Percentiles rank a stretch among this genome's conserved stretches.
phyloP scores from a whole-genome alignment of 2,329 filamentous ascomycete species.

The Monilinia laxa region DNA sequence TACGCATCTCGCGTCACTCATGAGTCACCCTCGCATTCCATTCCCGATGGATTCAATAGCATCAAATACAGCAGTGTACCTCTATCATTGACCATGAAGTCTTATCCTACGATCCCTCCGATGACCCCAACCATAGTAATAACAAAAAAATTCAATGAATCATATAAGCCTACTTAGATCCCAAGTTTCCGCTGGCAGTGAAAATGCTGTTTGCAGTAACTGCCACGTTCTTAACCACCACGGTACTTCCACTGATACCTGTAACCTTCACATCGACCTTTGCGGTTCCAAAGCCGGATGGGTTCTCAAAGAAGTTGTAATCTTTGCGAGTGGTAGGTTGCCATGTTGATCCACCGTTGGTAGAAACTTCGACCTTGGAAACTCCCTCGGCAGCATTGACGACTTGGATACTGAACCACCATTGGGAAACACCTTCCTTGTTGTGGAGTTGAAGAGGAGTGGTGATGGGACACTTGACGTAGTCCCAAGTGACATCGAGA shows the following conservation, averaged over 20 bases:
- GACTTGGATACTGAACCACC: slow-evolving; percentile 64
- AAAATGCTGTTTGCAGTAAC: slow-evolving; percentile 37
- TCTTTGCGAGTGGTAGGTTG: slow-evolving; percentile 51
- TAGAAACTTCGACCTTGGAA: slow-evolving; percentile 58
- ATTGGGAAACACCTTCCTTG: slow-evolving; percentile 51
- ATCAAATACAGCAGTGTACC: no score
- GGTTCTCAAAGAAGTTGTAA: slow-evolving; percentile 64
- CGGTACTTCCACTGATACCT: slow-evolving; percentile 49
- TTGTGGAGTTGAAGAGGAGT: slow-evolving; percentile 51
- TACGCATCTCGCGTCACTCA: no score
- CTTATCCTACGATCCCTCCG: no score
- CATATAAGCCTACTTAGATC: not conserved
- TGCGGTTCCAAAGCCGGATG: slow-evolving; percentile 55
- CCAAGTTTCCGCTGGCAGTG: slow-evolving; percentile 36
- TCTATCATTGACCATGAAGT: no score
- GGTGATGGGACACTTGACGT: slow-evolving; percentile 52
- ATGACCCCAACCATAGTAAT: not conserved
- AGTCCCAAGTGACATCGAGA: slow-evolving; percentile 51
- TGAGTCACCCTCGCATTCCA: no score
- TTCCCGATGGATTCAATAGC: no score
- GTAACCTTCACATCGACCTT: slow-evolving; percentile 58
- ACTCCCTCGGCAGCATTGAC: slow-evolving; percentile 61
- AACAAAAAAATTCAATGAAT: no score
- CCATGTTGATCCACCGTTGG: slow-evolving; percentile 60
- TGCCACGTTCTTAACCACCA: slow-evolving; percentile 53